These are phyloP conservation scores for Tilletia indica DNA, from an alignment of 1,284 basidiomycete genomes.

Conservation along the genomic window DNA sequence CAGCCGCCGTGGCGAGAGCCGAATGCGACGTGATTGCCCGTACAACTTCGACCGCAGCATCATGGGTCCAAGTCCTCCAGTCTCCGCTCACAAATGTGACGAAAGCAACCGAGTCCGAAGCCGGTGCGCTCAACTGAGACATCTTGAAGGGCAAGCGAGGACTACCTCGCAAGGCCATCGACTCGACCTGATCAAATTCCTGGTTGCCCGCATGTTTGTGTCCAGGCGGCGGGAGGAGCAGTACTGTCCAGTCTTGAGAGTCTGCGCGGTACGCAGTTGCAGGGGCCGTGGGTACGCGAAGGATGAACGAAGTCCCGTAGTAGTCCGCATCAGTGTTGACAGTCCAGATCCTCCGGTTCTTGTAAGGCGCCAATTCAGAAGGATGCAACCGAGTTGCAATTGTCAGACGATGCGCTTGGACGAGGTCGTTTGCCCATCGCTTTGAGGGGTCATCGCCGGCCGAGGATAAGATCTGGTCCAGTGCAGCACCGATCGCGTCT, in stretches of 20 bases:
- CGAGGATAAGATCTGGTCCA: neutral
- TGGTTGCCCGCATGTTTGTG: conserved; percentile 6
- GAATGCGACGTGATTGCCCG: neutral
- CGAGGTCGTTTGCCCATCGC: neutral
- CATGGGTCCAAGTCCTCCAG: neutral
- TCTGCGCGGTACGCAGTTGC: neutral
- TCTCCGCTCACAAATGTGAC: neutral
- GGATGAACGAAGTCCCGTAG: conserved; percentile 10
- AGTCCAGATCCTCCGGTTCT: neutral
- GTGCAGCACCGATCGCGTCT: neutral
- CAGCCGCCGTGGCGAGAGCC: neutral
- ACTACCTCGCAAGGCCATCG: neutral
- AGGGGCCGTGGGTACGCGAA: neutral
- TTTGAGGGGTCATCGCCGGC: neutral
- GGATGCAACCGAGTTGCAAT: conserved; percentile 2
- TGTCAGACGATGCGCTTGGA: neutral
- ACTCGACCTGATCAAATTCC: neutral
- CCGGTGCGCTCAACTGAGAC: neutral
- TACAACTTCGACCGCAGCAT: neutral
- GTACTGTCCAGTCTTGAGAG: neutral
- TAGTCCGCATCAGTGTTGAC: conserved; percentile 9
- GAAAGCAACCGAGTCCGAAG: neutral
- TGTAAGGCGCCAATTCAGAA: neutral
- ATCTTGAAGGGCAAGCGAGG: conserved; percentile 12
- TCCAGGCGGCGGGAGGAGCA: conserved; percentile 11